These are phyloP conservation scores for Talaromyces marneffei DNA, from an alignment of 2,329 filamentous ascomycete species.

Conservation along the genomic window DNA sequence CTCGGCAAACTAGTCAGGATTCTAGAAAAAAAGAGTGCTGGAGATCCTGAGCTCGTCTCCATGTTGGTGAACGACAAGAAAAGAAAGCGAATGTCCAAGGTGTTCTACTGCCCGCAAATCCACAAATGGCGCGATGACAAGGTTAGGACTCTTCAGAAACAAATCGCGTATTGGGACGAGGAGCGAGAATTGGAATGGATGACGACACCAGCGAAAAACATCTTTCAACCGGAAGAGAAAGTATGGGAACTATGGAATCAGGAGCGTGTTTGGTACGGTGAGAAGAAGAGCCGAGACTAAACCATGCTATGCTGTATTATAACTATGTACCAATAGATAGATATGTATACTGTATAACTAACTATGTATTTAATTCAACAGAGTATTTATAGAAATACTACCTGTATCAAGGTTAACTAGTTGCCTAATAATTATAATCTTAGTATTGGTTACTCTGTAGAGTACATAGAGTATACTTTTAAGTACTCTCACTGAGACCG, in stretches of 20 bases:
- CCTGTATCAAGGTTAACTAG: too few relatives aligned
- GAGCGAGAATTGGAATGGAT: conserved; percentile 25
- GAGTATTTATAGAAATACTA: too few relatives aligned
- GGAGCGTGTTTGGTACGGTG: not conserved
- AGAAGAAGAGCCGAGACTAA: not conserved
- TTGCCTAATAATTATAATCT: too few relatives aligned
- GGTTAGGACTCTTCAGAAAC: conserved; percentile 13
- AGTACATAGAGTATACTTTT: too few relatives aligned
- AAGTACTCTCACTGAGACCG: too few relatives aligned
- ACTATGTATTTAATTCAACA: too few relatives aligned
- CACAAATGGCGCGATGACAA: conserved; percentile 11
- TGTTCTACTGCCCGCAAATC: conserved; percentile 7
- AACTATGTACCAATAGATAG: not conserved
- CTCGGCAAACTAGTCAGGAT: conserved; percentile 19
- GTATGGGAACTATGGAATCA: conserved; percentile 17
- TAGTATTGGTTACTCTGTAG: too few relatives aligned
- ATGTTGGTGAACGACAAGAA: not conserved
- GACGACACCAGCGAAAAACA: not conserved
- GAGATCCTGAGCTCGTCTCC: conserved; percentile 16
- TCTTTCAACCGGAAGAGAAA: conserved; percentile 1
- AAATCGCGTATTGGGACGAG: conserved; percentile 25
- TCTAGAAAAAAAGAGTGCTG: conserved; percentile 21
- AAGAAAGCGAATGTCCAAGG: not conserved
- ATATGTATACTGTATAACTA: not conserved
- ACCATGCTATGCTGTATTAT: not conserved